These are phyloP conservation scores for Tolypocladium pustulatum DNA, from an alignment of 2,329 filamentous ascomycete species.

Conservation along the genomic window DNA sequence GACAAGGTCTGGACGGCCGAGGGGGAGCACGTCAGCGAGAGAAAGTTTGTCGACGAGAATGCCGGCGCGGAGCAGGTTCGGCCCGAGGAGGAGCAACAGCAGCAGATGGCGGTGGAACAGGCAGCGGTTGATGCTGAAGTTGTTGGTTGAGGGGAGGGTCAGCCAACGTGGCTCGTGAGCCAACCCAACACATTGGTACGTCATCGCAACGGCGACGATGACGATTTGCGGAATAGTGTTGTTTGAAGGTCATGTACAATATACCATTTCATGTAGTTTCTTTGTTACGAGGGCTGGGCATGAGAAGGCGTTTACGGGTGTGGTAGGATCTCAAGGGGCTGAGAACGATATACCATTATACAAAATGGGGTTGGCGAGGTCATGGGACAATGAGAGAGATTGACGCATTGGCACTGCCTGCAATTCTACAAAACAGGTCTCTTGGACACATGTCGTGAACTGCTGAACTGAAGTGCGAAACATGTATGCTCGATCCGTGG, in stretches of 20 bases:
- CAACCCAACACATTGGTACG: background rate
- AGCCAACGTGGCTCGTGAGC: background rate
- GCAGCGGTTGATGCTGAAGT: slow-evolving; percentile 27
- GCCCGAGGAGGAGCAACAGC: slow-evolving; percentile 27
- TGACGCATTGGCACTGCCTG: background rate
- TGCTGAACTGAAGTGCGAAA: background rate
- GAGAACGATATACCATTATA: background rate
- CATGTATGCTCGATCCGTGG: background rate
- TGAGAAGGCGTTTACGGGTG: slow-evolving; percentile 3
- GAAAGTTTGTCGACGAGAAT: slow-evolving; percentile 71
- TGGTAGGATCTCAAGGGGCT: background rate
- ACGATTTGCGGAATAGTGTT: background rate
- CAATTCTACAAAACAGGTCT: background rate
- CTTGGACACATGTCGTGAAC: background rate
- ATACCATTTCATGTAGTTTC: background rate
- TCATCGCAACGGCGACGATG: too few relatives aligned
- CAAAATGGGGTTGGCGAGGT: background rate
- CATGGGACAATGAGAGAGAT: background rate
- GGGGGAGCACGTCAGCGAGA: slow-evolving; percentile 68
- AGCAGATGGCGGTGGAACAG: slow-evolving; percentile 24
- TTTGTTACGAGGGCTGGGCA: background rate
- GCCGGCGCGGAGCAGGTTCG: slow-evolving; percentile 63
- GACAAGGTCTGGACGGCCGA: slow-evolving; percentile 86
- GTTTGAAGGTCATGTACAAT: background rate
- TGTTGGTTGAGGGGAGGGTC: slow-evolving; percentile 13